These are phyloP conservation scores for Corynespora cassiicola DNA, from an alignment of 2,329 filamentous ascomycete genomes.

Conservation along the genomic window DNA sequence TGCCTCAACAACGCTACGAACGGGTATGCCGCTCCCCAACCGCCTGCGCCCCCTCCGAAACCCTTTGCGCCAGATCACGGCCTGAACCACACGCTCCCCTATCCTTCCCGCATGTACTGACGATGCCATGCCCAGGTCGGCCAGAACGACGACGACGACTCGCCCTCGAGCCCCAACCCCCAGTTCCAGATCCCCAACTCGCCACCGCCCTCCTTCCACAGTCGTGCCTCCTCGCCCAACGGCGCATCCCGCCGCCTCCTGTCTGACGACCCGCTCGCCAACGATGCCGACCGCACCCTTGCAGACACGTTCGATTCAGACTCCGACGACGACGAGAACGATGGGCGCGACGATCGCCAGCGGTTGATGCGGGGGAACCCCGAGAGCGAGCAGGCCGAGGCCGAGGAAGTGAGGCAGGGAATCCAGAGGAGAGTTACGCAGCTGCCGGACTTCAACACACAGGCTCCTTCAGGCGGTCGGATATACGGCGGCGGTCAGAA, in stretches of 20 bases:
- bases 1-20: conserved; percentile 57
- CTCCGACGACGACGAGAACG: conserved; percentile 72
- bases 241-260: conserved; percentile 59
- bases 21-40: conserved; percentile 46
- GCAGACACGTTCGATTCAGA: conserved; percentile 88
- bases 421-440: conserved; percentile 60
- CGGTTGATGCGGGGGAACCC: conserved; percentile 77
- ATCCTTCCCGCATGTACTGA: conserved; percentile 18
- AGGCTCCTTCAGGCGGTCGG: conserved; percentile 50
- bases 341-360: conserved; percentile 81
- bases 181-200: conserved; percentile 52
- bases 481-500: conserved; percentile 76
- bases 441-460: conserved; percentile 58
- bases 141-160: conserved; percentile 52
- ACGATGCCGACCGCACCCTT: conserved; percentile 77
- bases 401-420: conserved; percentile 33
- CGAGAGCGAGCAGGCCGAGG: conserved; percentile 13
- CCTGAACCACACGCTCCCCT: background rate
- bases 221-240: conserved; percentile 73
- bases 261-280: conserved; percentile 58
- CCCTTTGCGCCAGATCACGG: conserved; percentile 1
- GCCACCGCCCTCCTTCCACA: conserved; percentile 82
- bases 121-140: conserved; percentile 43
- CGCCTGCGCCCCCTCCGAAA: conserved; percentile 12
- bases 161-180: conserved; percentile 30